Percentiles rank a stretch among this genome's conserved stretches.
These are phyloP conservation scores for Elsinoe arachidis DNA, from an alignment of 2,329 filamentous ascomycete genomes.

Conservation along the genomic window DNA sequence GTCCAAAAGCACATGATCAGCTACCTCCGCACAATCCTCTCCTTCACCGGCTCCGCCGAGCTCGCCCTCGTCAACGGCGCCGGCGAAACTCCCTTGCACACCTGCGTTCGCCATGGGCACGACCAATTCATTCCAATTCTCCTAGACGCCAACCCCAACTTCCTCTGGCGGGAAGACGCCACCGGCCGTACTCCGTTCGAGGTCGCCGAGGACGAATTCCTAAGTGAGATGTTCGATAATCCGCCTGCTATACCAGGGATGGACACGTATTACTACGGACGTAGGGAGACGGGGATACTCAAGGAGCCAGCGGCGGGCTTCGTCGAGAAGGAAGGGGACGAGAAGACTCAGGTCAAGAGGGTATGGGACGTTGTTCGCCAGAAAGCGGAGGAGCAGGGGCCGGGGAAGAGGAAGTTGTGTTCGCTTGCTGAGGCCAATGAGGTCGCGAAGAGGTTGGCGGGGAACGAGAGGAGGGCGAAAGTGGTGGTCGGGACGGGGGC, in stretches of 20 bases:
- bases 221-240: constrained; percentile 28
- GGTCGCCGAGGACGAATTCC: constrained; percentile 50
- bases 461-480: background rate
- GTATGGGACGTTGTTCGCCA: constrained; percentile 27
- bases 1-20: background rate
- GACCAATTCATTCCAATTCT: constrained; percentile 44
- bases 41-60: constrained; percentile 37
- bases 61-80: constrained; percentile 53
- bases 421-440: constrained; percentile 53
- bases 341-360: constrained; percentile 8
- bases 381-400: constrained; percentile 8
- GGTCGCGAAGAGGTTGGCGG: constrained; percentile 36
- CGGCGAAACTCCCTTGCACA: constrained; percentile 58
- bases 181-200: constrained; percentile 67
- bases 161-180: constrained; percentile 64
- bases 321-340: background rate
- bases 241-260: constrained; percentile 18
- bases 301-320: background rate
- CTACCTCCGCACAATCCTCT: background rate
- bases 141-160: constrained; percentile 47
- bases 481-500: background rate
- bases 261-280: constrained; percentile 20
- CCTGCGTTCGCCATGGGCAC: constrained; percentile 37
- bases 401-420: constrained; percentile 45
- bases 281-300: background rate